These are phyloP conservation scores for Rutstroemia sp. DNA, from an alignment of 2,329 filamentous ascomycete genomes.

Conservation along the genomic window DNA sequence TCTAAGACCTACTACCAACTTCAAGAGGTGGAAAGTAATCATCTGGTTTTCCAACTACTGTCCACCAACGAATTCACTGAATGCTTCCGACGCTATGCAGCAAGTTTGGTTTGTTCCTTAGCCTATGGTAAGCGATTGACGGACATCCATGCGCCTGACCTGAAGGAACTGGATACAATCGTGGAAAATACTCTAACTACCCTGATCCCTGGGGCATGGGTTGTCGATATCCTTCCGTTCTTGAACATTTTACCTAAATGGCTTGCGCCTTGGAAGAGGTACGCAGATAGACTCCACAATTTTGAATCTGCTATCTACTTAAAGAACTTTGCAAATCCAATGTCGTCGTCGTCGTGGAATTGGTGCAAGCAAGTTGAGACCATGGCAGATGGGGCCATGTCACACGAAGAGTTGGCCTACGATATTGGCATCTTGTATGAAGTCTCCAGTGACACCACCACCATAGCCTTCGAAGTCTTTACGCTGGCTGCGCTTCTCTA, in stretches of 20 bases:
- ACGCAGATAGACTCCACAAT: background rate
- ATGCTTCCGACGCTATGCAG: conserved; percentile 30
- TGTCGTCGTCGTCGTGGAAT: background rate
- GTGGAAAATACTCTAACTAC: background rate
- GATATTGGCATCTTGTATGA: conserved; percentile 37
- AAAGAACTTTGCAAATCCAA: background rate
- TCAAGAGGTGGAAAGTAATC: conserved; percentile 29
- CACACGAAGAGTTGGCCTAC: background rate
- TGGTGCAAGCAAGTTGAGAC: background rate
- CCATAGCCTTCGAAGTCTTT: conserved; percentile 34
- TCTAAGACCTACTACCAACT: conserved; percentile 27
- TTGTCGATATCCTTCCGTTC: conserved; percentile 42
- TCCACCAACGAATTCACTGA: conserved; percentile 30
- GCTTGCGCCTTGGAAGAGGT: conserved; percentile 23
- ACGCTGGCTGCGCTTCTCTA: conserved; percentile 31
- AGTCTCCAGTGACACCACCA: conserved; percentile 34
- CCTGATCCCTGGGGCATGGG: conserved; percentile 17
- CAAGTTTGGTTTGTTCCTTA: conserved; percentile 28
- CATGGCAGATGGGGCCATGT: background rate
- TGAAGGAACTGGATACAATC: background rate
- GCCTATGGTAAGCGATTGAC: conserved; percentile 33
- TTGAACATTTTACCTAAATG: conserved; percentile 30
- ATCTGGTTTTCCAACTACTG: background rate
- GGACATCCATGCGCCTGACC: conserved; percentile 18
- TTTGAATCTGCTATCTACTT: background rate